Percentiles rank a stretch among this genome's conserved stretches.
Evolutionary conservation across 805 yeast species (phyloP).

Genomic region (Kodamaea kaohsiungensis): DNA sequence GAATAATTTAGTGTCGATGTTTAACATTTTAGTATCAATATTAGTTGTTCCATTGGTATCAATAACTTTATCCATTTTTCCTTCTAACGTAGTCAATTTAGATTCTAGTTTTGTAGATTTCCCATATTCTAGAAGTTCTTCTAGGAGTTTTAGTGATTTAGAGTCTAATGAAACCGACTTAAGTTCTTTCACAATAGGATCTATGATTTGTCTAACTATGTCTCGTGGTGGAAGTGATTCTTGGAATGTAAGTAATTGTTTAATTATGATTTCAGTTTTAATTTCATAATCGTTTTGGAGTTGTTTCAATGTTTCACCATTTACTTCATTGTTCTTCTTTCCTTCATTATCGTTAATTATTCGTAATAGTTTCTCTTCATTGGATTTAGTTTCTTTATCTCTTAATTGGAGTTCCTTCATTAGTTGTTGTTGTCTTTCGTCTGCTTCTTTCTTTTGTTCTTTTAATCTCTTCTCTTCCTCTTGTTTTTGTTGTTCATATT

Average conservation of each 20-base stretch:
- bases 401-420: background rate
- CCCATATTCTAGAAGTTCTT: conserved; percentile 13
- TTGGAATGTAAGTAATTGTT: conserved; percentile 5
- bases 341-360: background rate
- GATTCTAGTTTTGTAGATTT: conserved; percentile 3
- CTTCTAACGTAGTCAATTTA: conserved; percentile 2
- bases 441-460: background rate
- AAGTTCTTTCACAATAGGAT: conserved; percentile 28
- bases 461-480: background rate
- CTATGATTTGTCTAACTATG: conserved; percentile 19
- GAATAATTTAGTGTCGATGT: conserved; percentile 1
- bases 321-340: background rate
- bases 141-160: conserved; percentile 17
- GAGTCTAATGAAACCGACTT: conserved; percentile 25
- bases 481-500: background rate
- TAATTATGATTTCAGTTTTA: background rate
- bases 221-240: conserved; percentile 16
- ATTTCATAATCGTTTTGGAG: background rate
- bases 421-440: background rate
- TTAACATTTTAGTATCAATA: background rate
- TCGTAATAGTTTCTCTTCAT: background rate
- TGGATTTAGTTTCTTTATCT: background rate
- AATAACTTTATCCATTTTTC: conserved; percentile 1
- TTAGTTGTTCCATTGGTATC: background rate
- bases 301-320: background rate